Percentiles rank a stretch among this genome's conserved stretches.
phyloP scores from a whole-genome alignment of 2,329 filamentous ascomycete species.

The Chaetomium globosum region DNA sequence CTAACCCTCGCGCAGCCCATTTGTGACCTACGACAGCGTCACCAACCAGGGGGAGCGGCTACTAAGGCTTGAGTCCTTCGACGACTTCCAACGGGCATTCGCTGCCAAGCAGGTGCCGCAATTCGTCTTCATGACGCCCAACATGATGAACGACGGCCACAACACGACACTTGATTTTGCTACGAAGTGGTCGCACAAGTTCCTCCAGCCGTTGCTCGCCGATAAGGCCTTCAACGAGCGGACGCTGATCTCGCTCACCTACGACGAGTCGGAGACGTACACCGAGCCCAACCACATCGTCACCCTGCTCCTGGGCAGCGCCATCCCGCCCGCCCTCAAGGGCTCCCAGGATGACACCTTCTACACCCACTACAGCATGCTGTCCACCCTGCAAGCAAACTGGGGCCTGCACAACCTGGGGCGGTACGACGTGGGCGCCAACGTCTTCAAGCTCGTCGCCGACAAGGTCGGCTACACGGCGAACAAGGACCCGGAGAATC shows the following conservation, averaged over 20 bases:
- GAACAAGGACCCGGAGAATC: conserved; percentile 45
- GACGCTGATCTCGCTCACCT: conserved; percentile 61
- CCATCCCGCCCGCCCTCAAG: conserved; percentile 50
- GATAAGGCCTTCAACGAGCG: conserved; percentile 54
- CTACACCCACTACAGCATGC: conserved; percentile 50
- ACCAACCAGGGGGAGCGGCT: conserved; percentile 51
- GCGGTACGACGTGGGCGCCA: conserved; percentile 46
- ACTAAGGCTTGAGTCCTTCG: conserved; percentile 63
- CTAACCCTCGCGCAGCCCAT: conserved; percentile 41
- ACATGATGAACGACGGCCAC: conserved; percentile 69
- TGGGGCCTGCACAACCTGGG: conserved; percentile 49
- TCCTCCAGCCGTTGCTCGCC: conserved; percentile 56
- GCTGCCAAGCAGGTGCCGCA: conserved; percentile 61
- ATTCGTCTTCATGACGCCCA: conserved; percentile 64
- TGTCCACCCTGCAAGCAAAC: conserved; percentile 48
- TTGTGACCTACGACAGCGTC: conserved; percentile 49
- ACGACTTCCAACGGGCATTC: conserved; percentile 62
- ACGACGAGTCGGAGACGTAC: conserved; percentile 60
- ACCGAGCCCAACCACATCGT: conserved; percentile 56
- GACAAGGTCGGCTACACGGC: conserved; percentile 34
- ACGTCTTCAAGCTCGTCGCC: conserved; percentile 38
- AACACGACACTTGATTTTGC: conserved; percentile 56
- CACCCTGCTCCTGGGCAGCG: conserved; percentile 58
- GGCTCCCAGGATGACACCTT: conserved; percentile 56
- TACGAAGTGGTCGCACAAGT: conserved; percentile 54